Conservation (phyloP, 2,329 filamentous ascomycete genomes). For the Dryadomyces quercivorus region DNA sequence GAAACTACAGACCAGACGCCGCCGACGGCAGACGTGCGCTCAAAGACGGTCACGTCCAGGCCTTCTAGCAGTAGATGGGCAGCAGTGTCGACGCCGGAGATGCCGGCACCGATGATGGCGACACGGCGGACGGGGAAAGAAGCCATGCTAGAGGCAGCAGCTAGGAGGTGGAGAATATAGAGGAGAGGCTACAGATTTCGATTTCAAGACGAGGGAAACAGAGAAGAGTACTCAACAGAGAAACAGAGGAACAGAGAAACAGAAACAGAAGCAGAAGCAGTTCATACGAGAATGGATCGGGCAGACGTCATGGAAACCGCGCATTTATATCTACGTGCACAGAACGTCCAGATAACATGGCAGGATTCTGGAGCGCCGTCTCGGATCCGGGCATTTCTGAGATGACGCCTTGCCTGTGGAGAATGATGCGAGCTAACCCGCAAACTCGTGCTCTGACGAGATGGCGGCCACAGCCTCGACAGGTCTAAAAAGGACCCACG, state of each 20-base stretch:
- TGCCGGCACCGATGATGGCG: constrained; percentile 27
- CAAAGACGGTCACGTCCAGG: constrained; percentile 25
- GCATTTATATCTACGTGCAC: not conserved
- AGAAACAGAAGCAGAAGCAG: not conserved
- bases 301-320: no score
- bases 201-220: no score
- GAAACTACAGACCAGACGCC: constrained; percentile 22
- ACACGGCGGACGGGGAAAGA: constrained; percentile 12
- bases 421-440: constrained; percentile 1
- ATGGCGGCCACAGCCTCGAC: no score
- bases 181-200: no score
- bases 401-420: constrained; percentile 6
- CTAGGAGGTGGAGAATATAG: not conserved
- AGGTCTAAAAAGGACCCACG: no score
- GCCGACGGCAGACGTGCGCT: constrained; percentile 20
- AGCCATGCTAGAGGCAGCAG: not conserved
- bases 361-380: not conserved
- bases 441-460: not conserved
- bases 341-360: no score
- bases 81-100: constrained; percentile 26
- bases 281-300: no score
- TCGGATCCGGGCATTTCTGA: not conserved
- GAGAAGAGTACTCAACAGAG: not conserved
- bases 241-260: not conserved
- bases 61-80: constrained; percentile 24